A percentile compares a stretch with the other conserved stretches of the same genome.
Conservation (phyloP, 1,284 basidiomycete species). For the Veloporphyrellus conicus region DNA sequence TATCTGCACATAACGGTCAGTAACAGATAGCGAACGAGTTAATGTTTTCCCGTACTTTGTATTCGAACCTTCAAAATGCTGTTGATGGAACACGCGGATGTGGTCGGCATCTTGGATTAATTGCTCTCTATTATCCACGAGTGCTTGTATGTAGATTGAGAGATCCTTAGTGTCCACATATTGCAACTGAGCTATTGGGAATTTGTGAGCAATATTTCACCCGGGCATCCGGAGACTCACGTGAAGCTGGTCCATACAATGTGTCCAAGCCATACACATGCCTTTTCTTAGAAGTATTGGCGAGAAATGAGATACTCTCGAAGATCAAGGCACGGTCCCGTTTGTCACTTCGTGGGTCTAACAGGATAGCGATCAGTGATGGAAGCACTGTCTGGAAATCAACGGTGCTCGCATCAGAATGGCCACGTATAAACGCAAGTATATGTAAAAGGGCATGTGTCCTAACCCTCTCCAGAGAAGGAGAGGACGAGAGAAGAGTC, state of each 20-base stretch:
- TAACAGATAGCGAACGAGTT: background rate
- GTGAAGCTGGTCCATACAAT: conserved; percentile 70
- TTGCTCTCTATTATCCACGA: conserved; percentile 57
- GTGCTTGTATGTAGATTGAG: conserved; percentile 57
- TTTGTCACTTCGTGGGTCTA: conserved; percentile 50
- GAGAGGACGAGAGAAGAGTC: conserved; percentile 48
- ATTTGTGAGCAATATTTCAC: conserved; percentile 6
- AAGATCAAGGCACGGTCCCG: conserved; percentile 65
- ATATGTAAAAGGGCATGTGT: conserved; percentile 56
- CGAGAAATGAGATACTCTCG: conserved; percentile 55
- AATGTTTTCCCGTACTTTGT: conserved; percentile 46
- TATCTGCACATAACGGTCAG: conserved; percentile 45
- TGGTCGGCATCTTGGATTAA: conserved; percentile 67
- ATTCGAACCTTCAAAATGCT: conserved; percentile 47
- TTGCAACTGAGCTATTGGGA: conserved; percentile 57
- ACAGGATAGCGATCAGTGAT: conserved; percentile 65
- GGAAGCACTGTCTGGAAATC: conserved; percentile 90
- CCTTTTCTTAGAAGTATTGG: conserved; percentile 39
- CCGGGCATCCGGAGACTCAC: conserved; percentile 39
- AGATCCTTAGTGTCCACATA: conserved; percentile 76
- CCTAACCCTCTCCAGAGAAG: conserved; percentile 36
- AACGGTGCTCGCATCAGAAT: conserved; percentile 52
- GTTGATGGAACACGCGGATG: conserved; percentile 60
- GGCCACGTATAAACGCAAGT: conserved; percentile 75
- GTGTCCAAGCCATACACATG: conserved; percentile 79